Base-by-base conservation (phyloP, 1,139 yeast genomes). In the Pichia sp. region DNA sequence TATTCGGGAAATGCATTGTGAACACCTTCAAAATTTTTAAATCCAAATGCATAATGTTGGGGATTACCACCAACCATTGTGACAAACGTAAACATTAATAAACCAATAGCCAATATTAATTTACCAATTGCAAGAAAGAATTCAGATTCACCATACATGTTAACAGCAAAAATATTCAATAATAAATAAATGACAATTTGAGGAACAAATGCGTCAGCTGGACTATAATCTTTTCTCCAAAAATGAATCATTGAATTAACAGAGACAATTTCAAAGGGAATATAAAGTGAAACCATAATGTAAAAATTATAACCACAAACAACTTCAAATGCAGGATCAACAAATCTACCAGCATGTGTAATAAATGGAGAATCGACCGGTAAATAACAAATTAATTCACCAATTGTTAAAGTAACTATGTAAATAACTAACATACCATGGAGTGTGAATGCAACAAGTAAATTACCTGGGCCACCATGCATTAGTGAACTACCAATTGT, bases 381-480 rank as follows among this genome's bases (percentile, higher is more conserved):
- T 49, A 73, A 59, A 52, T 68, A 74, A 25, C 72, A 71, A 15
- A 74, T 77, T 69, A 75, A 68, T 58, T 75, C 80, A 24, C 76
- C 79, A 15, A 71, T 69, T 0, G 77, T 71, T 2, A 74, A 68
- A 15, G 79, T 74, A 36, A 59, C 57, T 63, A 59, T 47, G 66
- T 65, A 56, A n/a, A 59, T 53, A 37, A 59, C 44, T 11, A 53
- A 50, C 4, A 50, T 7, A 55, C 79, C 76, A 80, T 83, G 79
- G 13, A 74, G 43, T 1, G 72, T 61, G 55, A 78, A 85, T 3
- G 84, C 85, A 39, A 86, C 69, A 43, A 87, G 66, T 42, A 87
- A 68, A 48, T 84, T 83, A 2, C 79, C 90, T 1, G 95, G 87
- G 3, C 96, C 95, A 52, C 89, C 94, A 42, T 68, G 69, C 50